Evolutionary conservation across 345 rosid genomes (phyloP), one percentile per base, ranked within the genome.

Genomic region (Viola odorata): DNA sequence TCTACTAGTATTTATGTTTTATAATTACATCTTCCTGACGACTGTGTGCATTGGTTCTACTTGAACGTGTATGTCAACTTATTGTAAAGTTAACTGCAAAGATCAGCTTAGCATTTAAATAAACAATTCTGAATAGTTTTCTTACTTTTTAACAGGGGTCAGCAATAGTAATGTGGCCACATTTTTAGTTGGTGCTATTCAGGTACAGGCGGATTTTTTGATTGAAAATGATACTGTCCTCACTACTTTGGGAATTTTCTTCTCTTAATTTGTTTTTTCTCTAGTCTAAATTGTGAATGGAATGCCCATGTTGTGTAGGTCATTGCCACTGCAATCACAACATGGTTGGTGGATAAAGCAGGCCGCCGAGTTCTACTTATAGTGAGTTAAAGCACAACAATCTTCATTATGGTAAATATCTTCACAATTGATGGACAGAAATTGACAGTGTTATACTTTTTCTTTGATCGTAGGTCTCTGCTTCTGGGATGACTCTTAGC

Each of bases 351-450:
- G 57, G 99, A 94, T 79, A 86, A 68, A 73, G 55, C 96, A 55
- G 99, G 99, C 39, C 96, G 99, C 38, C 80, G 97, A 56, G 56
- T 90, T 75, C 80, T 94, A 8, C 99, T 94, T 56, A 81, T 81
- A 8, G 99, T 94, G 77, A 86, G 96, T 83, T 41, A 58, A 67
- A 41, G 56, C 59, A 50, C 57, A 60, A 45, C 41, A 57, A 10
- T 53, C 49, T 16, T 62, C 51, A 56, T 5, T 23, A 42, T 53
- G 50, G 6, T 41, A 45, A 9, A 11, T 23, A 56, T 50, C 36
- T 61, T 37, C 12, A 3, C 16, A 12, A 32, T 50, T 32, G 53
- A n/a, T 50, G 50, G 45, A 60, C 12, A 16, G 12, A 55, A 38
- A 44, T 39, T 38, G 38, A 37, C 6, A 37, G 16, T 7, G 44